These are phyloP conservation scores for Hypoxylon fragiforme DNA, from an alignment of 495 filamentous ascomycete genomes.

Conservation along the genomic window DNA sequence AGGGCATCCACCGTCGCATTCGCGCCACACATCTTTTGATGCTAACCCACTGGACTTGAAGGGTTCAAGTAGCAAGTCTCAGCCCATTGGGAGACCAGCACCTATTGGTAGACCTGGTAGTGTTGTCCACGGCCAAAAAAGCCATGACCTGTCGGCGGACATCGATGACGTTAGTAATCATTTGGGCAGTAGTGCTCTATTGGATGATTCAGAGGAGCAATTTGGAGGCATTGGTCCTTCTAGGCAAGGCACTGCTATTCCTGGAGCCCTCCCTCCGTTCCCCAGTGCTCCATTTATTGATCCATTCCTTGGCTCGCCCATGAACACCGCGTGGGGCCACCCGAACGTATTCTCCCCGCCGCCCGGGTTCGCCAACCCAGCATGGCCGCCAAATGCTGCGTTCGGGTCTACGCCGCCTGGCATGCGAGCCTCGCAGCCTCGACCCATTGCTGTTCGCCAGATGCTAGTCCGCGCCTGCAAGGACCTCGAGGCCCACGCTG, in stretches of 20 bases:
- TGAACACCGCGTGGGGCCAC: conserved; percentile 35
- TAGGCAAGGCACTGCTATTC: conserved; percentile 39
- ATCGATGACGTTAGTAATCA: conserved; percentile 75
- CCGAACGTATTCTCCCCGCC: conserved; percentile 33
- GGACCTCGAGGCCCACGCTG: conserved; percentile 42
- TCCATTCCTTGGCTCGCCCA: conserved; percentile 38
- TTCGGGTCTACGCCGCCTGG: conserved; percentile 34
- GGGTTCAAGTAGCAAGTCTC: conserved; percentile 35
- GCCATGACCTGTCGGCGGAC: conserved; percentile 49
- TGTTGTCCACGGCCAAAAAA: conserved; percentile 53
- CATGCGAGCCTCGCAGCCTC: conserved; percentile 43
- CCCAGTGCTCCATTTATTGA: conserved; percentile 30
- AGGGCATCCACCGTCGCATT: conserved; percentile 44
- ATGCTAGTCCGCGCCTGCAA: conserved; percentile 55
- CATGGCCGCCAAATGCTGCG: conserved; percentile 33
- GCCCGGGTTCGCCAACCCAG: conserved; percentile 33
- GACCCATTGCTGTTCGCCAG: conserved; percentile 50
- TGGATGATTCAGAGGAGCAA: conserved; percentile 73
- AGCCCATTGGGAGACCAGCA: conserved; percentile 76
- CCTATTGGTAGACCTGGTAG: conserved; percentile 89
- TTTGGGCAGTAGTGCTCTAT: conserved; percentile 90
- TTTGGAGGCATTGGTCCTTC: conserved; percentile 14
- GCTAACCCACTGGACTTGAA: conserved; percentile 33
- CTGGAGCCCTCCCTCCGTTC: conserved; percentile 29
- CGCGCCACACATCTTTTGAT: conserved; percentile 53